Conservation (phyloP, 805 yeast species). For the Torulaspora gathmanii region DNA sequence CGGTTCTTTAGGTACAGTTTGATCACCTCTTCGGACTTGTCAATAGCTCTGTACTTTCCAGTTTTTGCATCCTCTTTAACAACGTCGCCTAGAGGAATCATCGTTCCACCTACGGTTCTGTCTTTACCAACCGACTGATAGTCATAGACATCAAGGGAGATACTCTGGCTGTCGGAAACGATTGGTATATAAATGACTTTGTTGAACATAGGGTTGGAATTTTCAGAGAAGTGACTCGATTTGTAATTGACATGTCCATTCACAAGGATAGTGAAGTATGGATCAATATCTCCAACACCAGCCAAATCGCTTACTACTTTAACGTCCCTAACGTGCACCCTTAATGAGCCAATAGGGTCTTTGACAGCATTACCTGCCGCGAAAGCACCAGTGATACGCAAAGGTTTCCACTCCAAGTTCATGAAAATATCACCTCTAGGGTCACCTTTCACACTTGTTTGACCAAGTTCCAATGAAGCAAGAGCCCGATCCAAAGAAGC, state of each 20-base stretch:
- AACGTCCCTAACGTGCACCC: slow-evolving; percentile 54
- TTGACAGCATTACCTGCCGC: slow-evolving; percentile 40
- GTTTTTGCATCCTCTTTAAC: slow-evolving; percentile 40
- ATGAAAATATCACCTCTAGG: slow-evolving; percentile 55
- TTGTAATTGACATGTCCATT: slow-evolving; percentile 55
- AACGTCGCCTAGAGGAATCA: slow-evolving; percentile 44
- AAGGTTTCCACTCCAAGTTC: slow-evolving; percentile 65
- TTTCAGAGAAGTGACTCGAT: slow-evolving; percentile 51
- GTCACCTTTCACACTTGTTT: slow-evolving; percentile 46
- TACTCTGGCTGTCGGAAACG: slow-evolving; percentile 53
- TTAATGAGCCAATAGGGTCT: slow-evolving; percentile 58
- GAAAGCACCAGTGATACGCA: slow-evolving; percentile 50
- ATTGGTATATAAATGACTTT: slow-evolving; percentile 58
- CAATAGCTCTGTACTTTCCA: slow-evolving; percentile 46
- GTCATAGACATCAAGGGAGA: slow-evolving; percentile 59
- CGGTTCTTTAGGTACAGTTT: slow-evolving; percentile 31
- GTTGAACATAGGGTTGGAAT: slow-evolving; percentile 55
- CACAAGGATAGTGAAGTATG: slow-evolving; percentile 56
- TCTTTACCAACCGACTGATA: slow-evolving; percentile 61
- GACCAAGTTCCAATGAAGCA: slow-evolving; percentile 41
- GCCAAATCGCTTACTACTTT: slow-evolving; percentile 49
- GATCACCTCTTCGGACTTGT: slow-evolving; percentile 46
- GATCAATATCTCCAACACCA: slow-evolving; percentile 69
- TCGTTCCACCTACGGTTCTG: slow-evolving; percentile 56
- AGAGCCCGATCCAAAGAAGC: slow-evolving; percentile 48